These are phyloP conservation scores for Clonostachys byssicola DNA, from an alignment of 2,329 filamentous ascomycete genomes.

Conservation along the genomic window DNA sequence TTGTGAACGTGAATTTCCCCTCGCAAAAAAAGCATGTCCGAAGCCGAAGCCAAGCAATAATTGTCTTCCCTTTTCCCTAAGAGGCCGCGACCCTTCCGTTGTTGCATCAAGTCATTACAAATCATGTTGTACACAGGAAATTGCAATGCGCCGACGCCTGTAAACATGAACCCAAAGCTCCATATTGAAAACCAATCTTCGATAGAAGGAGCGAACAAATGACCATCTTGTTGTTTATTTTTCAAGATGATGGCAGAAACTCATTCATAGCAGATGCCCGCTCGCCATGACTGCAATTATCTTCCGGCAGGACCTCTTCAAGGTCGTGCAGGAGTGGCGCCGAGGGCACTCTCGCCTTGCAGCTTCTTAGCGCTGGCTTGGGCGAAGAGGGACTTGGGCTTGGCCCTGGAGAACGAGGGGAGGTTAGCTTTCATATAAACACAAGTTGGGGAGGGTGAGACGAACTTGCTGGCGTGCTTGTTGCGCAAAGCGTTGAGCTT, in stretches of 20 bases:
- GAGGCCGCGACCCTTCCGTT: background rate
- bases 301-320: slow-evolving; percentile 3
- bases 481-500: slow-evolving; percentile 78
- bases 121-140: no score
- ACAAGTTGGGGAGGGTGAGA: slow-evolving; percentile 9
- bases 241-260: background rate
- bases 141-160: background rate
- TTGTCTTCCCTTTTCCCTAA: background rate
- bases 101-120: no score
- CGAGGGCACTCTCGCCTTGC: slow-evolving; percentile 38
- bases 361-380: slow-evolving; percentile 62
- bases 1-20: background rate
- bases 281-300: no score
- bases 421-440: background rate
- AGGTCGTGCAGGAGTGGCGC: slow-evolving; percentile 26
- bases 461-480: slow-evolving; percentile 76
- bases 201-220: slow-evolving; percentile 2
- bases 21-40: background rate
- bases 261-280: no score
- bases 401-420: slow-evolving; percentile 37
- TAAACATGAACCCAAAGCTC: slow-evolving; percentile 4
- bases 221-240: background rate
- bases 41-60: no score
- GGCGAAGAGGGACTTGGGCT: slow-evolving; percentile 66
- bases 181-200: slow-evolving; percentile 3